phyloP scores from a whole-genome alignment of 495 filamentous ascomycete genomes.

The Podospora conica region DNA sequence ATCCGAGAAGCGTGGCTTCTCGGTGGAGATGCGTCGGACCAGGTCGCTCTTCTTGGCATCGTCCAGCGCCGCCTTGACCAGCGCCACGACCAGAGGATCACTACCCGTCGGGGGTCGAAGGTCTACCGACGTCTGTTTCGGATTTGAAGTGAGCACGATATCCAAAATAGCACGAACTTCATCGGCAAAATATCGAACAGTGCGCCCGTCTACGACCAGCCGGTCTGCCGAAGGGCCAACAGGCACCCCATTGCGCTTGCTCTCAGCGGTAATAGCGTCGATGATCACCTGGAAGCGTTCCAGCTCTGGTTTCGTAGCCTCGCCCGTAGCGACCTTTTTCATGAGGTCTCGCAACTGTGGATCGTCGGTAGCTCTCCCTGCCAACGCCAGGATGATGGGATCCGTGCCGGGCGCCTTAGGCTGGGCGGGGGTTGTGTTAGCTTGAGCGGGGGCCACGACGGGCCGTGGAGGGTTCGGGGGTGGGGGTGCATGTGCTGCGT shows the following conservation, averaged over 20 bases:
- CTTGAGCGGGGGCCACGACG: slow-evolving; percentile 15
- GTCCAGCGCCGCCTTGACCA: slow-evolving; percentile 41
- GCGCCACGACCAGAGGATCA: slow-evolving; percentile 37
- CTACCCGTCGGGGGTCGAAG: slow-evolving; percentile 36
- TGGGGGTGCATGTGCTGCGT: background rate
- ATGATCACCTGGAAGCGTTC: slow-evolving; percentile 89
- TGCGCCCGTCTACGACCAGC: slow-evolving; percentile 38
- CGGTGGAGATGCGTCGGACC: slow-evolving; percentile 36
- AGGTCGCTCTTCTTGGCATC: slow-evolving; percentile 32
- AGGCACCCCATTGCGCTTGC: slow-evolving; percentile 36
- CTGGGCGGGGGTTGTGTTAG: slow-evolving; percentile 21
- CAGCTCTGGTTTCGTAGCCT: slow-evolving; percentile 72
- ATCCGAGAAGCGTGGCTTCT: slow-evolving; percentile 38
- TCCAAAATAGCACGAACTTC: slow-evolving; percentile 43
- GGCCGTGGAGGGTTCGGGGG: slow-evolving; percentile 8
- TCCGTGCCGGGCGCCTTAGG: slow-evolving; percentile 54
- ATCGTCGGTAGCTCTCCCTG: slow-evolving; percentile 78
- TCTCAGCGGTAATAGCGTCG: slow-evolving; percentile 68
- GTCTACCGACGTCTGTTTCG: slow-evolving; percentile 36
- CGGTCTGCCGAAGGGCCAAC: slow-evolving; percentile 40
- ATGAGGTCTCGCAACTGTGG: slow-evolving; percentile 90
- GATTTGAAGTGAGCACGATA: slow-evolving; percentile 41
- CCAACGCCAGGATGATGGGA: slow-evolving; percentile 91
- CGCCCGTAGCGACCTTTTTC: slow-evolving; percentile 86
- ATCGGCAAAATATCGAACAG: slow-evolving; percentile 44